These are phyloP conservation scores for Chytriomyces sp. DNA, from an alignment of 192 early-diverging fungal genomes.

Conservation along the genomic window DNA sequence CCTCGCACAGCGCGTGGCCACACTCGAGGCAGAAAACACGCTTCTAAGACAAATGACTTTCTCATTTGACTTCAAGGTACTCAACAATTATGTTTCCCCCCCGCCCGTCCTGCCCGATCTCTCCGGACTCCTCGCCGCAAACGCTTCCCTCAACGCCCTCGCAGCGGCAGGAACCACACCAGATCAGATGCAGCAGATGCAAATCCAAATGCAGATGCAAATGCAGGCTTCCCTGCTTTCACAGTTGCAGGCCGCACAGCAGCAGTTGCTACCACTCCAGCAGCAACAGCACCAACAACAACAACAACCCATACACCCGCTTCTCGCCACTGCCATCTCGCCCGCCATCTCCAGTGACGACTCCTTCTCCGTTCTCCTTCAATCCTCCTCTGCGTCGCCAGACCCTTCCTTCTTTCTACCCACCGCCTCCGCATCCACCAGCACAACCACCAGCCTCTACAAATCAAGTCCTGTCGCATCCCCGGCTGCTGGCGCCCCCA, in stretches of 20 bases:
- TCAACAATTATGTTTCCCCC: no score
- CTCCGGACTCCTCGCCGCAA: no score
- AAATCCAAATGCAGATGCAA: not conserved
- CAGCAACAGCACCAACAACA: not conserved
- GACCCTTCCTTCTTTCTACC: not conserved
- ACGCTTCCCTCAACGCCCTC: no score
- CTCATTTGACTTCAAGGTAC: slow-evolving; percentile 15
- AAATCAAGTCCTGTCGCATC: not conserved
- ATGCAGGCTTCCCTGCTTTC: not conserved
- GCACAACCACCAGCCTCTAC: not conserved
- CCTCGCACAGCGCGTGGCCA: not conserved
- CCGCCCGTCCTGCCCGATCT: no score
- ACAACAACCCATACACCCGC: not conserved
- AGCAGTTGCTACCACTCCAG: no score
- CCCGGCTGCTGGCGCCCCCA: no score
- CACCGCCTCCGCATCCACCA: not conserved
- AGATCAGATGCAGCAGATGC: no score
- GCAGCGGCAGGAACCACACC: no score
- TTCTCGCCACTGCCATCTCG: not conserved
- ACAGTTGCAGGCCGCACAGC: not conserved
- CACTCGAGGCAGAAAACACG: slow-evolving; percentile 12
- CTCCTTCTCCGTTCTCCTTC: no score
- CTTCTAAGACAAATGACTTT: slow-evolving; percentile 25
- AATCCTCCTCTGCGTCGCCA: not conserved
- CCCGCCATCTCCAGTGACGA: no score